Base-by-base conservation (phyloP, 768 basidiomycete genomes). In the Suillus placidus region DNA sequence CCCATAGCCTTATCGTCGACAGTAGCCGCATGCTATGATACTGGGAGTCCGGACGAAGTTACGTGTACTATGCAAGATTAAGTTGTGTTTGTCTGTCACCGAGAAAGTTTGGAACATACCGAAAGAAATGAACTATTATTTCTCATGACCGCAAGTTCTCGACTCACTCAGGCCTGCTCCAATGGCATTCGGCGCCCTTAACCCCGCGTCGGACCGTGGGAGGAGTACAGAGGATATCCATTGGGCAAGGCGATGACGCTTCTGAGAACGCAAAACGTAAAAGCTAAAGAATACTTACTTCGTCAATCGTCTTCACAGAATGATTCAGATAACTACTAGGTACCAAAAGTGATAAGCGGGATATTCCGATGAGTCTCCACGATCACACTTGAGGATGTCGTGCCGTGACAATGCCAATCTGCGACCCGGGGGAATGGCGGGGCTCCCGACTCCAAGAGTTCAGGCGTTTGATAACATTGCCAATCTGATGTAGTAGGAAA, bases 211-310 rank as follows among this genome's bases (percentile, higher is more conserved):
- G 57, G 40, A 58, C 23, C 57, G 38, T 40, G 57, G n/a, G 57
- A 58, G 37, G 14, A 10, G 14, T 6, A 16, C 13, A 26, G 23
- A 18, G 23, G 37, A 16, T 38, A 40, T 58, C n/a, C 16, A 38
- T 40, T 38, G 23, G 23, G 26, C 16, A 26, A 58, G 57, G 16
- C 38, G 8, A 58, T 58, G 37, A 58, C 26, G 57, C 57, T 58
- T 58, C 57, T 58, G 9, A 40, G 38, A 57, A 58, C 57, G 57
- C 38, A 58, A 58, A 58, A 58, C 57, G 57, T 58, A 58, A 58
- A 58, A 58, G 57, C 10, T 26, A 58, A 58, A 58, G 57, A 58
- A 38, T 58, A 55, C 57, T 38, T 58, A 18, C 35, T 38, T 57
- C n/a, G 37, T 57, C 56, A 58, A 58, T 38, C 23, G 37, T 38